A percentile compares a stretch with the other conserved stretches of the same genome.
Conservation (phyloP, 1,139 yeast species). For the Suhomyces kunorum region DNA sequence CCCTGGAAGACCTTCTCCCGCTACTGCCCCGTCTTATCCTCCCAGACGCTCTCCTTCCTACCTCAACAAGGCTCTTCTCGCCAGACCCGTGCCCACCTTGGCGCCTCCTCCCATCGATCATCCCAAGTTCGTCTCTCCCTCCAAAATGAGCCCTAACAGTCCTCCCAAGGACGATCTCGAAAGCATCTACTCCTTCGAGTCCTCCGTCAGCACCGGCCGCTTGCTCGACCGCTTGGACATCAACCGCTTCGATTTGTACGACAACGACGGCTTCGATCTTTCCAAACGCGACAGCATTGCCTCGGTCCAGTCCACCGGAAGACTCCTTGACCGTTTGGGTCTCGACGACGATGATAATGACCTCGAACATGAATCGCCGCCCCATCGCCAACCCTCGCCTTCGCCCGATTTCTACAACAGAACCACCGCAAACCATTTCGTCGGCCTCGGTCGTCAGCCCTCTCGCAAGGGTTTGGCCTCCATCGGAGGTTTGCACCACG, state of each 20-base stretch:
- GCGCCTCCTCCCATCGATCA: constrained; percentile 7
- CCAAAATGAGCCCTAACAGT: constrained; percentile 1
- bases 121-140: constrained; percentile 1
- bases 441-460: constrained; percentile 8
- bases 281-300: constrained; percentile 29
- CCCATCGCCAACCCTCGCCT: background rate
- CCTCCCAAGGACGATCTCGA: constrained; percentile 25
- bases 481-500: constrained; percentile 7
- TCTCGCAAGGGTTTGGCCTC: constrained; percentile 12
- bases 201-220: constrained; percentile 47
- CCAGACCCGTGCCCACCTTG: constrained; percentile 2
- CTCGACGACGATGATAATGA: constrained; percentile 24
- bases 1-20: background rate
- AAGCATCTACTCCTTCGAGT: constrained; percentile 47
- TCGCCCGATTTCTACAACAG: background rate
- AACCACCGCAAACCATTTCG: constrained; percentile 5
- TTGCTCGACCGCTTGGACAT: constrained; percentile 41
- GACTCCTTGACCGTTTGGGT: constrained; percentile 36
- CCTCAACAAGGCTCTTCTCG: background rate
- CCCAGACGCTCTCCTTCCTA: background rate
- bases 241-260: constrained; percentile 15
- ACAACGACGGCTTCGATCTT: constrained; percentile 19
- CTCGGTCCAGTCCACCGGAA: constrained; percentile 35
- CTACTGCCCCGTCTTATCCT: background rate
- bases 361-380: background rate